A percentile compares a stretch with the other conserved stretches of the same genome.
Conservation (phyloP, 2,329 filamentous ascomycete species). For the Biscogniauxia sp. region DNA sequence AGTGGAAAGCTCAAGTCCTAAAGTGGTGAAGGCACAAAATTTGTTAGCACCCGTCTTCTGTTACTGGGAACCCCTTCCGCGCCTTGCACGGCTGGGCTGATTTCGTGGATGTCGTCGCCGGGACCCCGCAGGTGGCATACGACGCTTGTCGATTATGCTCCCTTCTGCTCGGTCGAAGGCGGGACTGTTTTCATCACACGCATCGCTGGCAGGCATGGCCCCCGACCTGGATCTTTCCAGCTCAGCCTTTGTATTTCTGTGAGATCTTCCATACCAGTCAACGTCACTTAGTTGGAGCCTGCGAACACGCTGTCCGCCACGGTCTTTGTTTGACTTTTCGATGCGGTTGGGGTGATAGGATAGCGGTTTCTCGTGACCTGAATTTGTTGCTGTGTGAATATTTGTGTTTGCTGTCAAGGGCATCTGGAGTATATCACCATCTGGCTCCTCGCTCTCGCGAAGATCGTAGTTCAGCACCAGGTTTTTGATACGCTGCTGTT, state of each 20-base stretch:
- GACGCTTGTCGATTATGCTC: constrained; percentile 26
- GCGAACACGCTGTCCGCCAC: constrained; percentile 76
- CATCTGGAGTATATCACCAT: constrained; percentile 61
- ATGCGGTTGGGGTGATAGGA: constrained; percentile 53
- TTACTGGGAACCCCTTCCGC: constrained; percentile 1
- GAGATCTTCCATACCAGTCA: constrained; percentile 73
- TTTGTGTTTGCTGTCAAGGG: constrained; percentile 46
- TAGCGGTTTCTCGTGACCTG: constrained; percentile 50
- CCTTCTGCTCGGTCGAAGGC: constrained; percentile 17
- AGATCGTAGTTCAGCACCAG: constrained; percentile 95
- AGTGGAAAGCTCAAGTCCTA: constrained; percentile 21
- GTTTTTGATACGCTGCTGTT: constrained; percentile 98
- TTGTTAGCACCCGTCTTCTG: constrained; percentile 12
- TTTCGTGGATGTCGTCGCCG: constrained; percentile 6
- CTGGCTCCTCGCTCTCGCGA: constrained; percentile 74
- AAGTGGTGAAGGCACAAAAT: constrained; percentile 10
- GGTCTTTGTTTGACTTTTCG: constrained; percentile 59
- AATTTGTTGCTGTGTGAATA: constrained; percentile 46
- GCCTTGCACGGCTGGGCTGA: constrained; percentile 2
- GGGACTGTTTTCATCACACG: constrained; percentile 13
- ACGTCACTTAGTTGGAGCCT: constrained; percentile 95
- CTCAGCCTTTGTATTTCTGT: constrained; percentile 14
- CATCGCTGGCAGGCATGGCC: constrained; percentile 9
- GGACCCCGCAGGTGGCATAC: constrained; percentile 17
- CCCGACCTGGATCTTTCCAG: constrained; percentile 7